A percentile compares a stretch with the other conserved stretches of the same genome.
These are phyloP conservation scores for Erythrophleum fordii DNA, from an alignment of 306 rosid species.

Conservation along the genomic window DNA sequence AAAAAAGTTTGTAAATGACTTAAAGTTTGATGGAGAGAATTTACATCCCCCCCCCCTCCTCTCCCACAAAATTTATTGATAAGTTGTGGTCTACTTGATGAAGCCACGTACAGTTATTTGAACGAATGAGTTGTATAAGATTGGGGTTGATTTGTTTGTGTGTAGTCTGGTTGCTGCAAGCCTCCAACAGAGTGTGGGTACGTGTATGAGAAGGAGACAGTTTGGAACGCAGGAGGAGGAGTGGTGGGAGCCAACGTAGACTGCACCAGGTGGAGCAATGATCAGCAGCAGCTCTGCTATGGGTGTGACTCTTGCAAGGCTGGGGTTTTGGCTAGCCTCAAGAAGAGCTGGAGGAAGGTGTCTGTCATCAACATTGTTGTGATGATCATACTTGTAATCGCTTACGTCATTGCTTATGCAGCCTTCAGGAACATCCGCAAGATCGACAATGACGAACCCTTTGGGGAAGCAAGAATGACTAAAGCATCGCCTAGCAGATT, in stretches of 20 bases:
- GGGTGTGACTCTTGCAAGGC: conserved; percentile 81
- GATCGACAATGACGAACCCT: conserved; percentile 63
- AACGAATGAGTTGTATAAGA: too few species aligned
- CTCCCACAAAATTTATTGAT: too few species aligned
- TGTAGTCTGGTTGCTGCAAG: conserved; percentile 88
- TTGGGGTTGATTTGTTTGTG: neutral
- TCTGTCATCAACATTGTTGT: conserved; percentile 65
- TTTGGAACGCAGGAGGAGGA: conserved; percentile 50
- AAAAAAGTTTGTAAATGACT: too few species aligned
- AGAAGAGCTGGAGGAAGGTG: conserved; percentile 81
- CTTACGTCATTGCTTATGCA: conserved; percentile 56
- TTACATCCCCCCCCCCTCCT: too few species aligned
- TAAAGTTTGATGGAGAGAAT: too few species aligned
- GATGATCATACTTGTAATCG: conserved; percentile 50
- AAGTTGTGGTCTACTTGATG: too few species aligned
- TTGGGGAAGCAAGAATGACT: conserved; percentile 63
- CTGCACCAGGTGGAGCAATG: conserved; percentile 73
- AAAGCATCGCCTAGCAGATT: conserved; percentile 55
- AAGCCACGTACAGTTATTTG: too few species aligned
- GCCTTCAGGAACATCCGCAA: conserved; percentile 63
- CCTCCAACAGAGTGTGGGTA: conserved; percentile 77
- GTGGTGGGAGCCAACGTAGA: conserved; percentile 39
- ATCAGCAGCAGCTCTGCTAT: conserved; percentile 65
- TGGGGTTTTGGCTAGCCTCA: conserved; percentile 66
- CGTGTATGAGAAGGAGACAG: conserved; percentile 56